Evolutionary conservation across 169 alveolate genomes (phyloP).

Genomic region (Eimeria tenella): DNA sequence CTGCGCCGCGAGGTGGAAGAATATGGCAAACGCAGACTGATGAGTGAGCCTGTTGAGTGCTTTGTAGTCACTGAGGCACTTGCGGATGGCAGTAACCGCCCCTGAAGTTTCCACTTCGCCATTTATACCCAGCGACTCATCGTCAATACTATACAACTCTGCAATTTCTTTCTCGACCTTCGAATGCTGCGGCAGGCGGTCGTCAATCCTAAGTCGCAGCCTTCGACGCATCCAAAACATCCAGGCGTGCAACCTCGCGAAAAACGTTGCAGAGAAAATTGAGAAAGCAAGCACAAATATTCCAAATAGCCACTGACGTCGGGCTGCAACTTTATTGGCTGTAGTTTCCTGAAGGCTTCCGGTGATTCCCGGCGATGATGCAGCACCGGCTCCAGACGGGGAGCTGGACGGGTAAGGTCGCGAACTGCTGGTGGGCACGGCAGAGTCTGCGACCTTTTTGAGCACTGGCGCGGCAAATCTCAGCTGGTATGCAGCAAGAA

Average conservation of each 20-base stretch:
- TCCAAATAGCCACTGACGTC: conserved; percentile 63
- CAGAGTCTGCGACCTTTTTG: conserved; percentile 34
- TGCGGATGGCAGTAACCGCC: conserved; percentile 43
- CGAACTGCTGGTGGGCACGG: conserved; percentile 30
- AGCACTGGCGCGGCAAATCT: not conserved
- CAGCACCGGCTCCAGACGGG: not conserved
- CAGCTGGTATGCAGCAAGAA: conserved; percentile 23
- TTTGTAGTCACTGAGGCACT: conserved; percentile 25
- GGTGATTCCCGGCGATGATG: conserved; percentile 1
- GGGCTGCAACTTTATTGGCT: not conserved
- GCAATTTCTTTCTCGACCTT: conserved; percentile 44
- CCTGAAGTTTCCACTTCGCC: not conserved
- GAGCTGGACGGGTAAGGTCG: conserved; percentile 14
- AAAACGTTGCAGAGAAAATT: conserved; percentile 17
- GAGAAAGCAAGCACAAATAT: not conserved
- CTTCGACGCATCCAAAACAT: conserved; percentile 1
- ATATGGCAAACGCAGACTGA: conserved; percentile 52
- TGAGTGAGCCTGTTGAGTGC: conserved; percentile 28
- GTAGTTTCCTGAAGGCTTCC: conserved; percentile 44
- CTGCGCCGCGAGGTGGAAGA: conserved; percentile 70
- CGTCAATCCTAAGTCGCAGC: not conserved
- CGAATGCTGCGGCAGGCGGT: conserved; percentile 10
- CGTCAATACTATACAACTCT: conserved; percentile 17
- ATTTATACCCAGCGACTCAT: conserved; percentile 12
- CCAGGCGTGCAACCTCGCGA: conserved; percentile 6